phyloP scores from a whole-genome alignment of 371 early-diverging fungal species.

The Zancudomyces culisetae region DNA sequence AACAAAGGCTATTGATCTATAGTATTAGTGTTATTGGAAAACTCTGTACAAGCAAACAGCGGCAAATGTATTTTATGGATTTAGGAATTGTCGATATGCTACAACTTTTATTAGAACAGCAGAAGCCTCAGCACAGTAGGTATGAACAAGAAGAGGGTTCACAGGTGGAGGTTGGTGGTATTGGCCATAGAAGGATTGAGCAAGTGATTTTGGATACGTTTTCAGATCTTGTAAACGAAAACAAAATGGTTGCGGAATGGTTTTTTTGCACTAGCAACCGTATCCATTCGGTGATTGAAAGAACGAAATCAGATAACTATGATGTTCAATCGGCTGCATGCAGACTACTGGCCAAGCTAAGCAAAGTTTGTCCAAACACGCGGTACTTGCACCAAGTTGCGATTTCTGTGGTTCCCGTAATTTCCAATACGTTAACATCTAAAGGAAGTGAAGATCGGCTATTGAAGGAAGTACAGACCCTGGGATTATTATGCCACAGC shows the following conservation, averaged over 20 bases:
- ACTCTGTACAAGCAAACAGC: background rate
- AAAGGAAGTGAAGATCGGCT: background rate
- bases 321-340: background rate
- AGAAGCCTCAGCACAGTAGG: too few relatives aligned
- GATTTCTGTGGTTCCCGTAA: conserved; percentile 13
- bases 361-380: background rate
- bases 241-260: background rate
- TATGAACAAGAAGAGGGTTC: too few relatives aligned
- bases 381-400: background rate
- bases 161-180: too few relatives aligned
- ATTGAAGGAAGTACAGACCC: conserved; percentile 12
- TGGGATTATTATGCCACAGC: conserved; percentile 22
- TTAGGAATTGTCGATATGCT: background rate
- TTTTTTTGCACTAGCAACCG: background rate
- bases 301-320: background rate
- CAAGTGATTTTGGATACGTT: background rate
- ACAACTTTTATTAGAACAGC: too few relatives aligned
- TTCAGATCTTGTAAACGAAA: background rate
- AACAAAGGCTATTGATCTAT: background rate
- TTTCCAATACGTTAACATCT: conserved; percentile 15
- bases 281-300: background rate
- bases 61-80: background rate
- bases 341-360: conserved; percentile 1
- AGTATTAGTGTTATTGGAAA: background rate
- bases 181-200: too few relatives aligned